A percentile compares a stretch with the other conserved stretches of the same genome.
Conservation (phyloP, 2,329 filamentous ascomycete species). For the Byssothecium circinans region DNA sequence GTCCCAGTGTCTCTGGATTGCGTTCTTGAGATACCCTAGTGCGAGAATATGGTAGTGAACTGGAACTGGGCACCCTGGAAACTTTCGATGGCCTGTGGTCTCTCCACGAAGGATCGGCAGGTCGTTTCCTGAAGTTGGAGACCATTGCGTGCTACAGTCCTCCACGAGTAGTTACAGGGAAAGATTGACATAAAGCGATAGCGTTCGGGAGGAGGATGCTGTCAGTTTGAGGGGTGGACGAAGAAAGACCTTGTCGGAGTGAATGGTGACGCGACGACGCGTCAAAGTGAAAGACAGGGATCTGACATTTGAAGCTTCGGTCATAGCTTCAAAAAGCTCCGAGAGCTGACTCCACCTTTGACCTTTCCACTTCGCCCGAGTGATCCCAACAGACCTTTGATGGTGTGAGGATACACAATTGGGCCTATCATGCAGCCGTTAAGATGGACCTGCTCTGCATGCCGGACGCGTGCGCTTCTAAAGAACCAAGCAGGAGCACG, state of each 20-base stretch:
- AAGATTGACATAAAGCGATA: too few species aligned
- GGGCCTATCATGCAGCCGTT: slow-evolving; percentile 25
- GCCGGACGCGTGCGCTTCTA: slow-evolving; percentile 11
- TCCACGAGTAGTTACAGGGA: too few species aligned
- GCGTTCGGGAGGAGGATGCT: too few species aligned
- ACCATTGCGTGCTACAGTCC: too few species aligned
- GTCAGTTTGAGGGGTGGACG: too few species aligned
- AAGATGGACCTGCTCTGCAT: slow-evolving; percentile 17
- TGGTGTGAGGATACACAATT: not conserved
- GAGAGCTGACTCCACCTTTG: not conserved
- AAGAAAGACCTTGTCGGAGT: too few species aligned
- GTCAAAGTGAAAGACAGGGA: not conserved
- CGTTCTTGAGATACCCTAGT: not conserved
- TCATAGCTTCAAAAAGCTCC: not conserved
- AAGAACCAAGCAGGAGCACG: slow-evolving; percentile 1
- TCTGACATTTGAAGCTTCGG: not conserved
- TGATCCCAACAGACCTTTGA: not conserved
- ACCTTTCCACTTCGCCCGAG: not conserved
- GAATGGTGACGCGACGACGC: too few species aligned
- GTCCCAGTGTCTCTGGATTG: not conserved
- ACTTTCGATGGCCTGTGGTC: not conserved
- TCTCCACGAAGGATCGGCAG: not conserved
- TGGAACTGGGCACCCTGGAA: not conserved
- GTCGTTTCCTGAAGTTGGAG: not conserved
- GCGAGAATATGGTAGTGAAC: not conserved